Evolutionary conservation across 805 yeast genomes (phyloP), one percentile per base, ranked within the genome.

Genomic region (Ogataea allantospora): DNA sequence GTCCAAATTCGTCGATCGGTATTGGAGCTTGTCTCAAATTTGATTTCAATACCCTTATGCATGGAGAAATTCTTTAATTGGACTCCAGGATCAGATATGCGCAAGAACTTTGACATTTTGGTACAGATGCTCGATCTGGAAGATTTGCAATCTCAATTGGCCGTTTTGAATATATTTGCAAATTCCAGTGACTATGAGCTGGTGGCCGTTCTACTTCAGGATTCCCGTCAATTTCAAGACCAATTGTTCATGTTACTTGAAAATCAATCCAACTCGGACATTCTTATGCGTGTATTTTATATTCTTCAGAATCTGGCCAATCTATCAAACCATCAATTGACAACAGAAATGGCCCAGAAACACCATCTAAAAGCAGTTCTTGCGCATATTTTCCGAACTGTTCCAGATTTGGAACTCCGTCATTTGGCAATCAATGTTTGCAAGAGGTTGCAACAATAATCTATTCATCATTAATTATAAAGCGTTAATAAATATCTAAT

Each of bases 51-150:
- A 10, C 70, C 70, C 1, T 16, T 49, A 6, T 60, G 68, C 39
- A 58, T 77, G 22, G 79, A 76, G 2, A 75, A 76, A 43, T 71
- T 83, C 48, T 83, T 83, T 63, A 78, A 81, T 48, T 65, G 76
- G 67, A 28, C 27, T 6, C 12, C 22, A 11, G 71, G 64, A 8
- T 55, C 56, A 9, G 53, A 57, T 16, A 46, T 51, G 6, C 63
- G 57, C 27, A 58, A 54, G 35, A 70, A 72, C 44, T 77, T 70
- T 38, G 63, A 63, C 7, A 52, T 65, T 0, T 38, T 71, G 12
- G 70, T 67, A 3, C 70, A 68, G 44, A 52, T 69, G 38, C 57
- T 68, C 33, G 54, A 63, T 29, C 44, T 70, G 19, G 56, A 58
- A 5, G 73, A 73, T 43, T 4, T 52, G 1, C 55, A 60, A 20